Percentiles rank a stretch among this genome's conserved stretches.
Evolutionary conservation across 495 filamentous ascomycete genomes (phyloP).

Genomic region (Stereocaulon alpinum): DNA sequence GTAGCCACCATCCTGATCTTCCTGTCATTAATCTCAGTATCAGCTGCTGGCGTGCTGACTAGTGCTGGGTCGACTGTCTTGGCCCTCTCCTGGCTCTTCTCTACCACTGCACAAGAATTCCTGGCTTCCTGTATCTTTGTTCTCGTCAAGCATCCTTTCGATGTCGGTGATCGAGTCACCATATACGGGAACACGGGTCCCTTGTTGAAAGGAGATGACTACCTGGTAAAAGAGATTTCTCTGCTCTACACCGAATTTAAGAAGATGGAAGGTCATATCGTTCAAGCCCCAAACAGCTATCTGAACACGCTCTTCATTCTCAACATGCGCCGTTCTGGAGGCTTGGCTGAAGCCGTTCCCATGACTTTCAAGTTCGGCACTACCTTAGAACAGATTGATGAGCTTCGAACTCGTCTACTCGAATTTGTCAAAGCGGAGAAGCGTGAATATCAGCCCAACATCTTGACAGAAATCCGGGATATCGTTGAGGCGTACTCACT

Average conservation of each 20-base stretch:
- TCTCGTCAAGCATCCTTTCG: conserved; percentile 96
- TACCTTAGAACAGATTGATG: conserved; percentile 73
- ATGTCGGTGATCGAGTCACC: conserved; percentile 88
- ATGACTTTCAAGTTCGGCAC: conserved; percentile 85
- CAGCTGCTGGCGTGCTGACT: conserved; percentile 73
- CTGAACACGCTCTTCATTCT: conserved; percentile 90
- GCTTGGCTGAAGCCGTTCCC: conserved; percentile 76
- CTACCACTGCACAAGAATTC: conserved; percentile 88
- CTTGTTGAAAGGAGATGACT: conserved; percentile 70
- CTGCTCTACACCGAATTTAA: conserved; percentile 97
- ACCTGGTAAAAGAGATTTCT: conserved; percentile 90
- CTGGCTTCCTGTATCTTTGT: conserved; percentile 88
- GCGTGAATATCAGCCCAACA: conserved; percentile 82
- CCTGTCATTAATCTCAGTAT: conserved; percentile 78
- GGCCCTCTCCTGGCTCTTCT: conserved; percentile 85
- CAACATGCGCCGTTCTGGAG: conserved; percentile 84
- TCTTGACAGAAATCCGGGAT: conserved; percentile 74
- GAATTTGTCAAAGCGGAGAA: conserved; percentile 80
- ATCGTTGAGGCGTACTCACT: conserved; percentile 58
- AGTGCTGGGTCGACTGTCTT: conserved; percentile 78
- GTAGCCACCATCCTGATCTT: conserved; percentile 76
- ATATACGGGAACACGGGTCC: conserved; percentile 85
- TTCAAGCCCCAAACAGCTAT: conserved; percentile 91
- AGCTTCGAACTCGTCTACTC: conserved; percentile 69
- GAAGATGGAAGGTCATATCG: conserved; percentile 93